Percentiles rank a stretch among this genome's conserved stretches.
Conservation (phyloP, 2,329 filamentous ascomycete species). For the Aureobasidium sp. region DNA sequence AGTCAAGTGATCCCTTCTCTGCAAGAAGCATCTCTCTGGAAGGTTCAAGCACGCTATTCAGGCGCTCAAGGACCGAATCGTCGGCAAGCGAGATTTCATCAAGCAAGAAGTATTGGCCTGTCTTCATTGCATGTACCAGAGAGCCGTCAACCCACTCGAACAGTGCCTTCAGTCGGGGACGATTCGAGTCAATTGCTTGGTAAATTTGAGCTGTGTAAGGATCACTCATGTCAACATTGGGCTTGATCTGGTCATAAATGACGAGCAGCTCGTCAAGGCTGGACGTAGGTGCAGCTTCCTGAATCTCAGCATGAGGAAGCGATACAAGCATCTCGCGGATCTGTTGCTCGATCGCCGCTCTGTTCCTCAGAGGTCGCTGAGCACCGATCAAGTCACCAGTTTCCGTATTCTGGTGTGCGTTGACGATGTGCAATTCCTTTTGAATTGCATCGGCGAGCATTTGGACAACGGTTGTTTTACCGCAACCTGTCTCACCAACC, state of each 20-base stretch:
- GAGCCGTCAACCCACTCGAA: conserved; percentile 97
- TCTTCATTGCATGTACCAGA: conserved; percentile 87
- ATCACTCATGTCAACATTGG: conserved; percentile 31
- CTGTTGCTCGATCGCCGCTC: conserved; percentile 61
- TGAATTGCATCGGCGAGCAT: conserved; percentile 73
- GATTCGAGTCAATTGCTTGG: conserved; percentile 37
- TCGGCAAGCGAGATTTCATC: conserved; percentile 98
- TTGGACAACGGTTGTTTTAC: conserved; percentile 95
- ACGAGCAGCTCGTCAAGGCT: conserved; percentile 51
- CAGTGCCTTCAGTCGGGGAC: conserved; percentile 67
- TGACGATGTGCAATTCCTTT: conserved; percentile 78
- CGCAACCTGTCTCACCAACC: conserved; percentile 93
- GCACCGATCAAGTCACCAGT: conserved; percentile 96
- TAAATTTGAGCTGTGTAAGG: conserved; percentile 16
- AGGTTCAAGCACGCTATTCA: conserved; percentile 94
- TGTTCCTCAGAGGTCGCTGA: conserved; percentile 83
- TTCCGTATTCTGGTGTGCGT: conserved; percentile 96
- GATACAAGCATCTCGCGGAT: conserved; percentile 55
- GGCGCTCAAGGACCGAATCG: conserved; percentile 88
- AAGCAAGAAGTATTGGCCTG: conserved; percentile 82
- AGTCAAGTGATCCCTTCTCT: conserved; percentile 83
- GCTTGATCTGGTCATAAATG: conserved; percentile 45
- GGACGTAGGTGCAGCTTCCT: conserved; percentile 23
- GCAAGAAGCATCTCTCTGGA: conserved; percentile 79
- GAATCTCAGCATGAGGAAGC: conserved; percentile 22